A percentile compares a stretch with the other conserved stretches of the same genome.
These are phyloP conservation scores for Rhododendron molle DNA, from an alignment of 148 eudicot species.

Conservation along the genomic window DNA sequence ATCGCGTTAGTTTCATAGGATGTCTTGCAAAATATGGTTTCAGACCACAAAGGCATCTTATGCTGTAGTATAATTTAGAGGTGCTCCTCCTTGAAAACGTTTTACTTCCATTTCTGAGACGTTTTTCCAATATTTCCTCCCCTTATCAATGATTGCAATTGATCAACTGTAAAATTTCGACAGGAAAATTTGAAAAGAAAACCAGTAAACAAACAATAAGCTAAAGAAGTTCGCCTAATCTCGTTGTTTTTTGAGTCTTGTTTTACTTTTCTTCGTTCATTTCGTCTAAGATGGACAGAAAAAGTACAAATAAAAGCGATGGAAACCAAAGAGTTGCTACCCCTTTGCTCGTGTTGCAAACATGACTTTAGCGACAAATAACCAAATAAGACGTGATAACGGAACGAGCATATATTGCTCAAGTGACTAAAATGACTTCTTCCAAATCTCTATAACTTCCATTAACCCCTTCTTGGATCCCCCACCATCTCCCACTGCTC, in stretches of 20 bases:
- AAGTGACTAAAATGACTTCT: not conserved
- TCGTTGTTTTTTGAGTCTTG: too few species aligned
- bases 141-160: not conserved
- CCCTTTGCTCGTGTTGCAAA: too few species aligned
- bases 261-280: too few species aligned
- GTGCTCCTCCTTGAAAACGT: not conserved
- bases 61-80: not conserved
- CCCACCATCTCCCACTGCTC: slow-evolving; percentile 11
- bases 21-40: not conserved
- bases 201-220: too few species aligned
- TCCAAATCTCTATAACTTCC: not conserved
- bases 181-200: too few species aligned
- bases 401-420: not conserved
- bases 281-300: too few species aligned
- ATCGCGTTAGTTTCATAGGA: not conserved
- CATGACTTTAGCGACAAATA: too few species aligned
- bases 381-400: too few species aligned
- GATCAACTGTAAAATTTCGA: too few species aligned
- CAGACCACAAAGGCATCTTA: not conserved
- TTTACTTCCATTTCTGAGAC: not conserved
- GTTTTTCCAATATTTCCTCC: not conserved
- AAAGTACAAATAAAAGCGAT: too few species aligned
- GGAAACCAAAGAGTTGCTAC: too few species aligned
- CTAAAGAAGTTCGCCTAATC: too few species aligned
- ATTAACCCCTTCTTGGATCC: slow-evolving; percentile 4